These are phyloP conservation scores for Pachysandra terminalis DNA, from an alignment of 164 flowering plant species.

Conservation along the genomic window DNA sequence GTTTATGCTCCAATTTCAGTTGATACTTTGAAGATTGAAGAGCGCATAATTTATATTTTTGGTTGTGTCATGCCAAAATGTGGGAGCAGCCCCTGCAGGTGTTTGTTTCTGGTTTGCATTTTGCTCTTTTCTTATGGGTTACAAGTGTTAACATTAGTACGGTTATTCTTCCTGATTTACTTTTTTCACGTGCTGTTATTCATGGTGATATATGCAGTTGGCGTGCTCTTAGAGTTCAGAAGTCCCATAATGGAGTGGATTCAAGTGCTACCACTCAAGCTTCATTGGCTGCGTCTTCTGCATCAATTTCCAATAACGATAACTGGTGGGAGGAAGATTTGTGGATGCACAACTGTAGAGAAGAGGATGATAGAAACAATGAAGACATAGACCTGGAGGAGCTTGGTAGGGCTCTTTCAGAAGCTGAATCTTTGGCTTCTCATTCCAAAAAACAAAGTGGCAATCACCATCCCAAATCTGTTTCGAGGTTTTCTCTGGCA, in stretches of 20 bases:
- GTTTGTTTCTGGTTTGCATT: background rate
- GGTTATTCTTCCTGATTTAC: background rate
- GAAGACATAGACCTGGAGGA: constrained; percentile 62
- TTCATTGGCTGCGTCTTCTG: constrained; percentile 21
- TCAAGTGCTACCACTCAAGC: constrained; percentile 3
- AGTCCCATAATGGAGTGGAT: constrained; percentile 24
- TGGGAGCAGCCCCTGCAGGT: constrained; percentile 54
- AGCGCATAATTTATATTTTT: constrained; percentile 67
- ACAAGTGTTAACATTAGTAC: background rate
- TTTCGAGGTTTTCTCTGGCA: constrained; percentile 15
- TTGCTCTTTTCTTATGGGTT: background rate
- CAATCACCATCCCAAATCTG: constrained; percentile 9
- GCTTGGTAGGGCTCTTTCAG: constrained; percentile 55
- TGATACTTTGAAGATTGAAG: constrained; percentile 41
- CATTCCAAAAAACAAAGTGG: constrained; percentile 31
- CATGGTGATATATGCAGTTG: constrained; percentile 48
- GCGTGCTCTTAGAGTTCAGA: constrained; percentile 80
- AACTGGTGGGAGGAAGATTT: constrained; percentile 28
- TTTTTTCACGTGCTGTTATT: background rate
- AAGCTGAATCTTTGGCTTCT: constrained; percentile 51
- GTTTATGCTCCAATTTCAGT: constrained; percentile 72
- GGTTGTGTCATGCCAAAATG: constrained; percentile 62
- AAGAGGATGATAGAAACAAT: constrained; percentile 29
- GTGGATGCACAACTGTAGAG: constrained; percentile 15
- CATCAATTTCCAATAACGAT: constrained; percentile 21